Percentiles rank a stretch among this genome's conserved stretches.
phyloP scores from a whole-genome alignment of 208 protist genomes.

The Leishmania major region DNA sequence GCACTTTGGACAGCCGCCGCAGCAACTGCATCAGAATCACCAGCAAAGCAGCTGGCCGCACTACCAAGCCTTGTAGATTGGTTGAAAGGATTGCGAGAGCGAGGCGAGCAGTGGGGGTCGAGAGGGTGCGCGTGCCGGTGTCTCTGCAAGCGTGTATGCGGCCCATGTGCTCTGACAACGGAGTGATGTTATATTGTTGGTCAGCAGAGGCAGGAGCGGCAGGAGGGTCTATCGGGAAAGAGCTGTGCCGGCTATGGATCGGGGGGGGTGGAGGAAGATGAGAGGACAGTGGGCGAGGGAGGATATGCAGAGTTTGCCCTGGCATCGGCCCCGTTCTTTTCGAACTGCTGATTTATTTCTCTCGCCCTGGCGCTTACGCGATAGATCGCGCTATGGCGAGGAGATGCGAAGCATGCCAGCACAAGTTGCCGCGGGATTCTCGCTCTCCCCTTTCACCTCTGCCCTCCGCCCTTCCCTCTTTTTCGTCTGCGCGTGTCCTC shows the following conservation, averaged over 20 bases:
- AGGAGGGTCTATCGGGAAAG: background rate
- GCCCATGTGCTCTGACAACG: background rate
- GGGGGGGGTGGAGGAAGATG: too few species aligned
- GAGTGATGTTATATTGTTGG: background rate
- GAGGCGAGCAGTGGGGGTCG: background rate
- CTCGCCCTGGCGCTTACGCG: background rate
- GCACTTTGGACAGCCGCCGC: background rate
- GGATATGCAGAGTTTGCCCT: background rate
- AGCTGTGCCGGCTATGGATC: background rate
- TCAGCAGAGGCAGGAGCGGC: background rate
- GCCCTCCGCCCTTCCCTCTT: background rate
- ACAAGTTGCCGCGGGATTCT: background rate
- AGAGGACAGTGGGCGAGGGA: background rate
- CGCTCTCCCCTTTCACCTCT: background rate
- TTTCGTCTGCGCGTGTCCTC: background rate
- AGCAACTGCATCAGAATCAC: background rate
- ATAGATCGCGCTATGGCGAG: background rate
- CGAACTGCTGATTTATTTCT: background rate
- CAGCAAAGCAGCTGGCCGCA: background rate
- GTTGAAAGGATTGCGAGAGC: background rate
- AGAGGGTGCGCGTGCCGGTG: background rate
- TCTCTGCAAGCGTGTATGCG: background rate
- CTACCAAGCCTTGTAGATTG: background rate
- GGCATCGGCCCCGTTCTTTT: background rate
- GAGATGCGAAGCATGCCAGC: background rate